These are phyloP conservation scores for Yamadazyma nakazawae DNA, from an alignment of 805 yeast genomes.

Conservation along the genomic window DNA sequence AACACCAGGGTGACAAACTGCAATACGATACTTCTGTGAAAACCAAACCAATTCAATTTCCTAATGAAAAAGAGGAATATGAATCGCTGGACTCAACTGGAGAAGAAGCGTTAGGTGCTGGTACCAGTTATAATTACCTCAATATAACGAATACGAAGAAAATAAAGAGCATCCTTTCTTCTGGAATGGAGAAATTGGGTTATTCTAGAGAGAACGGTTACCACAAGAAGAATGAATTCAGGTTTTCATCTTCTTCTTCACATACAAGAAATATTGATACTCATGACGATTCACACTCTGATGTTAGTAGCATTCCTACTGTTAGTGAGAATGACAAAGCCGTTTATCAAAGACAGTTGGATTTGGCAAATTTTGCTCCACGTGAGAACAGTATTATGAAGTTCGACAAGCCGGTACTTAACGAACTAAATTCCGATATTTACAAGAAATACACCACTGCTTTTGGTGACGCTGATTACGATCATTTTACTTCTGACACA, in stretches of 20 bases:
- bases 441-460: constrained; percentile 4
- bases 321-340: neutral
- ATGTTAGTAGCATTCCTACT: neutral
- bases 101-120: constrained; percentile 1
- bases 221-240: constrained; percentile 1
- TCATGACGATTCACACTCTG: neutral
- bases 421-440: neutral
- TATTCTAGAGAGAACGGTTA: constrained; percentile 6
- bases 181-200: constrained; percentile 18
- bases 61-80: neutral
- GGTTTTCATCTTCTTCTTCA: constrained; percentile 1
- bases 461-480: constrained; percentile 4
- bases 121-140: constrained; percentile 13
- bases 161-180: constrained; percentile 12
- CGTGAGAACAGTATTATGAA: neutral
- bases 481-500: constrained; percentile 2
- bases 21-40: neutral
- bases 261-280: neutral
- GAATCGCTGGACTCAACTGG: neutral
- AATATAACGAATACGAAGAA: constrained; percentile 13
- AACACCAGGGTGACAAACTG: neutral
- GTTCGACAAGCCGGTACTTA: neutral
- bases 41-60: neutral
- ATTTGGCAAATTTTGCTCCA: neutral
- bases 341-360: neutral